A percentile compares a stretch with the other conserved stretches of the same genome.
Conservation (phyloP, 805 yeast species). For the Candida hispaniensis region DNA sequence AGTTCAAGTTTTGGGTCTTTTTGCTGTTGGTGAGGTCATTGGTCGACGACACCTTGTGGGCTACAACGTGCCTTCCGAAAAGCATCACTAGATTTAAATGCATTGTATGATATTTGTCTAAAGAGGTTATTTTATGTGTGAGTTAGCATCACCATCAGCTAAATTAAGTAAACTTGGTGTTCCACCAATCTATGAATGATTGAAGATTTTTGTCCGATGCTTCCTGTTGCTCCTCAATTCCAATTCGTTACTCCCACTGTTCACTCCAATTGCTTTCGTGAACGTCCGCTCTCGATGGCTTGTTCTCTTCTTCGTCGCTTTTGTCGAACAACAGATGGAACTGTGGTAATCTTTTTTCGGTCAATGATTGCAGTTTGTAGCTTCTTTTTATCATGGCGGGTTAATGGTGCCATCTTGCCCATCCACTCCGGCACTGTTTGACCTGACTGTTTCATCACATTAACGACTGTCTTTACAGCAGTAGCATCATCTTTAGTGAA, state of each 20-base stretch:
- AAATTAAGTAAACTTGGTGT: no score
- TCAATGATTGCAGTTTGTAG: slow-evolving; percentile 47
- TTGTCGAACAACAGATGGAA: slow-evolving; percentile 50
- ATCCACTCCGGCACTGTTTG: slow-evolving; percentile 63
- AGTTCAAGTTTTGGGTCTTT: slow-evolving; percentile 80
- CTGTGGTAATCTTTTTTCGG: slow-evolving; percentile 71
- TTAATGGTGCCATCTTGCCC: slow-evolving; percentile 54
- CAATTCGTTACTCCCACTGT: no score
- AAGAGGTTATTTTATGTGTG: no score
- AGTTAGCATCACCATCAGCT: no score
- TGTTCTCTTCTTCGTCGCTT: slow-evolving; percentile 53
- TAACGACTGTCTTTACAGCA: slow-evolving; percentile 71
- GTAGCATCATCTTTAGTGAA: slow-evolving; percentile 81
- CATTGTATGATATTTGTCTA: no score
- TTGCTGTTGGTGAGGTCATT: slow-evolving; percentile 88
- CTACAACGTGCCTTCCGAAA: slow-evolving; percentile 33
- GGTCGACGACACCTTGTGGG: slow-evolving; percentile 94
- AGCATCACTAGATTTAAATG: slow-evolving; percentile 15
- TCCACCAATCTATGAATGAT: no score
- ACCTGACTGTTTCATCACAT: slow-evolving; percentile 93
- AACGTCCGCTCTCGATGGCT: no score
- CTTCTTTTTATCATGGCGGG: slow-evolving; percentile 49
- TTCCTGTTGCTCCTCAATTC: no score
- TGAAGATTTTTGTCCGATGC: no score
- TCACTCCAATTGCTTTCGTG: no score